Evolutionary conservation across 1,284 basidiomycete genomes (phyloP), one percentile per base, ranked within the genome.

Genomic region (Sanguinoderma infundibulare): DNA sequence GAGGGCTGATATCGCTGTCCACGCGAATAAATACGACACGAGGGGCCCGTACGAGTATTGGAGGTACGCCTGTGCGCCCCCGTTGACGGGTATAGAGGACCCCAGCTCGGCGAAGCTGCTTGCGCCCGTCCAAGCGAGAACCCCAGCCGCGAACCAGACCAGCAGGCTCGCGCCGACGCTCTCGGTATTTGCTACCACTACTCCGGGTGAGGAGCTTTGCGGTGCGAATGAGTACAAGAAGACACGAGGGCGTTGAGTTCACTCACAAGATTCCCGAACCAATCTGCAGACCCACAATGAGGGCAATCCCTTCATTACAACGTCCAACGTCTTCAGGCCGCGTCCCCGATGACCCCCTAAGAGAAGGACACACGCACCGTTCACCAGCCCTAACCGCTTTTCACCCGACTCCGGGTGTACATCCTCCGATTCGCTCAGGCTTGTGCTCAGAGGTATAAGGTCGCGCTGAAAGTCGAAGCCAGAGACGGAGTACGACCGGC

Each of bases 71-170:
- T 98, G 96, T 15, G 95, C 89, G 26, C 96, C 96, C 28, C 95
- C 96, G 68, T 96, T 94, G 67, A 91, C 82, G 58, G 89, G 95
- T 78, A 94, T 94, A 60, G 85, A 89, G 38, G 87, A 88, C 57
- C 93, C 92, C 56, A 98, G 81, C 76, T 97, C 94, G 8, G 94
- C 94, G 73, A 90, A 96, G 67, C 91, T 94, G 73, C 92, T 94
- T 42, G 94, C 95, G 3, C 96, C 96, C 5, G 96, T 97, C 96
- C 96, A 98, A 2, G 86, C 94, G 12, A 98, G 78, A 12, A 95
- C 60, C 3, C 95, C 95, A 57, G 91, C 89, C 3, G 83, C 78
- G 10, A 92, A 67, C 94, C 94, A 96, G 8, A 96, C 92, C 14
- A 82, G 49, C 28, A 96, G 75, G 78, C 92, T 94, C 34, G 94